Evolutionary conservation across 2,329 filamentous ascomycete species (phyloP), one percentile per base, ranked within the genome.

Genomic region (Zelopaecilomyces penicillatus): DNA sequence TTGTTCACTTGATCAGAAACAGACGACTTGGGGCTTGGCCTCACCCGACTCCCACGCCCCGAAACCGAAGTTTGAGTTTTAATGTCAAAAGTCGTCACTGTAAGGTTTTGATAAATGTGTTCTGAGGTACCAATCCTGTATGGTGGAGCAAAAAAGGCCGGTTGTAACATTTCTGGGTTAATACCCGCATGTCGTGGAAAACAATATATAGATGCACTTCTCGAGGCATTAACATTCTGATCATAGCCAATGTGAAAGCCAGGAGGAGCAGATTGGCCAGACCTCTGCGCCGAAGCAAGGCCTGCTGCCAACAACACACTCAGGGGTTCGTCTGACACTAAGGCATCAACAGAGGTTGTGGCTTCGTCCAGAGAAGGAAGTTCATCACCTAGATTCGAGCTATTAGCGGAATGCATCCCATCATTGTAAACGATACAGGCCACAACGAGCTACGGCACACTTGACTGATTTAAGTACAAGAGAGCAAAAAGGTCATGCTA

Each of bases 321-420:
- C 29, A 52, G 54, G 7, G 53, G 47, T n/a, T 76, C 66, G 56
- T 87, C 83, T 26, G 80, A 77, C 9, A 87, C 82, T 4, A 87
- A 65, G 4, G 80, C 80, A 58, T 86, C 82, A 35, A 87, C 77
- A n/a, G 76, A 81, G 37, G 71, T 70, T 3, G 71, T 73, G 9
- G 74, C 80, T 52, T 82, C 80, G 49, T 82, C 78, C 38, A 82
- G 67, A 8, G 73, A 75, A 46, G 71, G 68, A n/a, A 79, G 62
- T 41, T 79, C 75, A 56, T 84, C 80, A 64, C 83, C 82, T 85
- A 66, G 53, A 58, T 55, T 19, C 19, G 19, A 57, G 58, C 55
- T 55, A 62, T 76, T 66, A 76, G 71, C 68, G 58, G 50, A 52
- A 45, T 48, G 43, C 49, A 39, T 11, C 19, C 19, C 19, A 44